A percentile compares a stretch with the other conserved stretches of the same genome.
Conservation (phyloP, 768 basidiomycete species). For the Botryobasidium botryosum region DNA sequence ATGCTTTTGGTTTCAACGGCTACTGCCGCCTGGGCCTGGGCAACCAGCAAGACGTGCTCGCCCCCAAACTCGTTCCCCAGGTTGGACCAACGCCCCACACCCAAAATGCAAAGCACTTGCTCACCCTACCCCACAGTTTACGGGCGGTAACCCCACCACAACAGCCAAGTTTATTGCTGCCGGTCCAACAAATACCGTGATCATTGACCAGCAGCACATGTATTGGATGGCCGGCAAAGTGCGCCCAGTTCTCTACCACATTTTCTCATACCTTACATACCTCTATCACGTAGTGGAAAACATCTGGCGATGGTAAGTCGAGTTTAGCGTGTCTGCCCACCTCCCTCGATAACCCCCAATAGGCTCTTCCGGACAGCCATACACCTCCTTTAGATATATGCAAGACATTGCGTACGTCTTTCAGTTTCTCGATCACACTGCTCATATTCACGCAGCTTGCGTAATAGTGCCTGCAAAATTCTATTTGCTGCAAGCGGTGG, state of each 20-base stretch:
- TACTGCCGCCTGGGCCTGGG: conserved; percentile 81
- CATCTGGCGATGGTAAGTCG: conserved; percentile 69
- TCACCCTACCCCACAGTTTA: conserved; percentile 34
- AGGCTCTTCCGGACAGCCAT: conserved; percentile 83
- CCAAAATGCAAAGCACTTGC: background rate
- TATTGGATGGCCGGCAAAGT: conserved; percentile 79
- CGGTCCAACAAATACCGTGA: conserved; percentile 71
- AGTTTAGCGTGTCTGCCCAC: background rate
- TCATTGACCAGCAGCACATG: conserved; percentile 73
- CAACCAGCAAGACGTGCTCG: conserved; percentile 63
- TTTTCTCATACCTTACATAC: conserved; percentile 18
- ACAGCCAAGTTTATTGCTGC: conserved; percentile 49
- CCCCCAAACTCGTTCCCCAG: conserved; percentile 72
- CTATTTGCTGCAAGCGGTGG: conserved; percentile 56
- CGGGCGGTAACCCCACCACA: conserved; percentile 46
- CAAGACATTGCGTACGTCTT: conserved; percentile 61
- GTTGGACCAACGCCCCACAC: conserved; percentile 21
- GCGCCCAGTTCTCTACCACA: conserved; percentile 28
- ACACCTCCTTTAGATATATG: conserved; percentile 71
- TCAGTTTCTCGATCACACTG: conserved; percentile 10
- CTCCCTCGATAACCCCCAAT: background rate
- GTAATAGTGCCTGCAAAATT: conserved; percentile 60
- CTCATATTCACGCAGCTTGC: conserved; percentile 1
- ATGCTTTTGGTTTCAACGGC: conserved; percentile 80
- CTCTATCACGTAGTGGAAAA: too few species aligned